Evolutionary conservation across 345 rosid genomes (phyloP).

Genomic region (Excoecaria cochinchinensis): DNA sequence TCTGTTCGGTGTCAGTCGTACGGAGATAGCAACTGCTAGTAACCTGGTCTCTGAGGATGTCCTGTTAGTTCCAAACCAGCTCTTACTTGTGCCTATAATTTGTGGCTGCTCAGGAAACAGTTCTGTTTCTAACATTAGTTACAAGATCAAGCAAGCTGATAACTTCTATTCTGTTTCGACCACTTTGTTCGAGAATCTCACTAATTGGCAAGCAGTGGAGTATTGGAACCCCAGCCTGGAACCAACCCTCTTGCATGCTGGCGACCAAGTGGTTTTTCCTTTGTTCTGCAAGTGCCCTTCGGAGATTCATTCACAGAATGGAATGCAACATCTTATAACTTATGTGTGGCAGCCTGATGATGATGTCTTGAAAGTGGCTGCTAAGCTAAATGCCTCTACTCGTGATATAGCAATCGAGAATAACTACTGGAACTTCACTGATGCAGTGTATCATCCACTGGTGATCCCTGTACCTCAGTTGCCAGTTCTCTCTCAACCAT

Average conservation of each 20-base stretch:
- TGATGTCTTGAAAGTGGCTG: conserved; percentile 36
- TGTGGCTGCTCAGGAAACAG: conserved; percentile 50
- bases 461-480: conserved; percentile 51
- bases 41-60: conserved; percentile 47
- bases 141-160: conserved; percentile 49
- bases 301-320: conserved; percentile 24
- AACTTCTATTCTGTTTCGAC: conserved; percentile 46
- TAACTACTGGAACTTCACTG: conserved; percentile 34
- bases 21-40: conserved; percentile 40
- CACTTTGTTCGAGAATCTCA: conserved; percentile 44
- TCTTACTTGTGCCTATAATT: conserved; percentile 49
- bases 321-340: conserved; percentile 41
- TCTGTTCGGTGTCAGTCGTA: conserved; percentile 41
- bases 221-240: conserved; percentile 36
- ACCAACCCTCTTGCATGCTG: conserved; percentile 38
- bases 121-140: conserved; percentile 52
- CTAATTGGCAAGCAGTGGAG: conserved; percentile 45
- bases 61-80: conserved; percentile 44
- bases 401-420: conserved; percentile 42
- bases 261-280: conserved; percentile 46
- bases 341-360: conserved; percentile 57
- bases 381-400: conserved; percentile 41
- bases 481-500: conserved; percentile 40
- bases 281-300: conserved; percentile 66
- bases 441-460: conserved; percentile 38